Percentiles rank a stretch among this genome's conserved stretches.
Evolutionary conservation across 2,329 filamentous ascomycete species (phyloP).

Genomic region (Penicillium italicum): DNA sequence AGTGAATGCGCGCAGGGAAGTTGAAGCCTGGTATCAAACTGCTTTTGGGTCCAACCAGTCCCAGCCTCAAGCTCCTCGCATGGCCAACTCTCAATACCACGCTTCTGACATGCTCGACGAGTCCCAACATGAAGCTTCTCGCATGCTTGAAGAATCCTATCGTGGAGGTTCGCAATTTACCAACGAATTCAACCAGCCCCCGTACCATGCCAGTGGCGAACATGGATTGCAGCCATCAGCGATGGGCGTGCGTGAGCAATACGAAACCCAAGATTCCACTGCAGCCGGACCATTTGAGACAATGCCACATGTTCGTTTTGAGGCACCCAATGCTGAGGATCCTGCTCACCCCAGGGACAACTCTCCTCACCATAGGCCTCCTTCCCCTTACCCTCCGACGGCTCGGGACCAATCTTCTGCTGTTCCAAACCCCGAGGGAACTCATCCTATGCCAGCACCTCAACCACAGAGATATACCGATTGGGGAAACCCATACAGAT

Average conservation of each 20-base stretch:
- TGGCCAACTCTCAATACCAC: background rate
- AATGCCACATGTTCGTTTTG: background rate
- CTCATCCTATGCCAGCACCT: background rate
- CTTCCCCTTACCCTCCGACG: background rate
- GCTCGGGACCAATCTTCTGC: background rate
- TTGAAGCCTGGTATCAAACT: background rate
- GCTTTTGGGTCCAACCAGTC: background rate
- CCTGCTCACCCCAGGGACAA: background rate
- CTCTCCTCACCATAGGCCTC: background rate
- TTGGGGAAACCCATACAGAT: background rate
- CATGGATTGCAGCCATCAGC: background rate
- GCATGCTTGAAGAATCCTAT: background rate
- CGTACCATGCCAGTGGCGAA: too few relatives aligned
- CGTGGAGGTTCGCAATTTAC: background rate
- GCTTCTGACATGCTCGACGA: background rate
- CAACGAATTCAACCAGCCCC: background rate
- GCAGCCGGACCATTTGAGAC: background rate
- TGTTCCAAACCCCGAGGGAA: background rate
- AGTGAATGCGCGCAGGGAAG: background rate
- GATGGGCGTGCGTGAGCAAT: background rate
- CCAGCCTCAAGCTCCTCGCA: background rate
- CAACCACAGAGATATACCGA: background rate
- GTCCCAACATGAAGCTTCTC: background rate
- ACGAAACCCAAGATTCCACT: background rate
- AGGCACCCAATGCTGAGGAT: background rate